A percentile compares a stretch with the other conserved stretches of the same genome.
phyloP scores from a whole-genome alignment of 345 rosid species.

The Syzygium jambos region DNA sequence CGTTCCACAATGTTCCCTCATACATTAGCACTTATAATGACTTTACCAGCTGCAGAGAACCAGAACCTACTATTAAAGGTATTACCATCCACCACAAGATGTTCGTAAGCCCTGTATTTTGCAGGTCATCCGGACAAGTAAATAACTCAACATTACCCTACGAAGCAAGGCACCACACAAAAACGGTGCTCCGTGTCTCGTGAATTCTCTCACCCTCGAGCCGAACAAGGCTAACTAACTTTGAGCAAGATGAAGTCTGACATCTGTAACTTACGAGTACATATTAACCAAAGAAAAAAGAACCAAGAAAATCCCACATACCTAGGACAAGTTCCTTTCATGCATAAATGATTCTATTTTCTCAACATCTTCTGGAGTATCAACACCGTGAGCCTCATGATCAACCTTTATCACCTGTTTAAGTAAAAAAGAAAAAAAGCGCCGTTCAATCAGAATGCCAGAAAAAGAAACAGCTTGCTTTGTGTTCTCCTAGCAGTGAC shows the following conservation, averaged over 20 bases:
- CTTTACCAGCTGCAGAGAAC: not conserved
- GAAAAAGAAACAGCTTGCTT: not conserved
- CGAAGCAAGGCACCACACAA: not conserved
- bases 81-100: not conserved
- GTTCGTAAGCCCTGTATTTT: not conserved
- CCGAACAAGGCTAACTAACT: not conserved
- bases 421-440: not conserved
- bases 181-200: not conserved
- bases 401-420: slow-evolving; percentile 82
- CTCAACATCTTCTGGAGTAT: slow-evolving; percentile 65
- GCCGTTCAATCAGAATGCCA: not conserved
- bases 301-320: not conserved
- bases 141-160: not conserved
- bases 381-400: slow-evolving; percentile 88
- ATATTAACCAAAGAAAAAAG: not conserved
- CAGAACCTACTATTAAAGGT: not conserved
- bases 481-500: not conserved
- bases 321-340: slow-evolving; percentile 49
- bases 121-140: not conserved
- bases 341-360: slow-evolving; percentile 81
- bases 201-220: not conserved
- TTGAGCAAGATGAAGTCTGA: not conserved
- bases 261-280: not conserved
- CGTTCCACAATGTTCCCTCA: not conserved
- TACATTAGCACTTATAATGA: not conserved